Percentiles rank a stretch among this genome's conserved stretches.
phyloP scores from a whole-genome alignment of 192 early-diverging fungal species.

The Coemansia sp. region DNA sequence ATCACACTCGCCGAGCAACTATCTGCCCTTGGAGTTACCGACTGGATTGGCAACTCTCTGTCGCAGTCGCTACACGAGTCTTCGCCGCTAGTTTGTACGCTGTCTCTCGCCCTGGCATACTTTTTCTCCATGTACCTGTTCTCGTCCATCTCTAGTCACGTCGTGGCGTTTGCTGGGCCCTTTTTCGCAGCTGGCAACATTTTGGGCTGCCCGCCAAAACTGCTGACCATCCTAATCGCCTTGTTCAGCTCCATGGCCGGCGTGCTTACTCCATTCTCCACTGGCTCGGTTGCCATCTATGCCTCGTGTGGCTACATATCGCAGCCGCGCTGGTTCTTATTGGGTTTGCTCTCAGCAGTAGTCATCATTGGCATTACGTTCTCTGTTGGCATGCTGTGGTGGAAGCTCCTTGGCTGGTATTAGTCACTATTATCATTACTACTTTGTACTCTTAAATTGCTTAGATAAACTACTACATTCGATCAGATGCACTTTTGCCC shows the following conservation, averaged over 20 bases:
- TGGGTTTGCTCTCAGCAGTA: slow-evolving; percentile 58
- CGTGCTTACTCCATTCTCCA: slow-evolving; percentile 58
- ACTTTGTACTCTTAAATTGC: neutral
- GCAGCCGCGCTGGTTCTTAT: slow-evolving; percentile 62
- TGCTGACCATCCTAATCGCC: slow-evolving; percentile 61
- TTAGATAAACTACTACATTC: neutral
- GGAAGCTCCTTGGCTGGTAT: slow-evolving; percentile 69
- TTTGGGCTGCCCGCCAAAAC: slow-evolving; percentile 59
- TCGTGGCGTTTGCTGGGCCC: slow-evolving; percentile 68
- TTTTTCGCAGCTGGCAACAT: slow-evolving; percentile 72
- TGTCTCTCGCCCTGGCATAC: slow-evolving; percentile 61
- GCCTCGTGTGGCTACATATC: slow-evolving; percentile 63
- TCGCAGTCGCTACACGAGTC: slow-evolving; percentile 45
- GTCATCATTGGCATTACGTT: slow-evolving; percentile 60
- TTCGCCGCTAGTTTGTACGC: slow-evolving; percentile 43
- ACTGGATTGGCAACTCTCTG: slow-evolving; percentile 64
- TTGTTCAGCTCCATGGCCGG: slow-evolving; percentile 68
- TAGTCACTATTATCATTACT: neutral
- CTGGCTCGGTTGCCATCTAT: slow-evolving; percentile 63
- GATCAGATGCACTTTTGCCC: neutral
- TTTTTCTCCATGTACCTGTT: slow-evolving; percentile 76
- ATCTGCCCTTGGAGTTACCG: slow-evolving; percentile 66
- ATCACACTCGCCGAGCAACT: slow-evolving; percentile 76
- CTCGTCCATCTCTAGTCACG: slow-evolving; percentile 72
- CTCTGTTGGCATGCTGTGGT: slow-evolving; percentile 70